Evolutionary conservation across 1,284 basidiomycete species (phyloP).

Genomic region (Caloboletus firmus): DNA sequence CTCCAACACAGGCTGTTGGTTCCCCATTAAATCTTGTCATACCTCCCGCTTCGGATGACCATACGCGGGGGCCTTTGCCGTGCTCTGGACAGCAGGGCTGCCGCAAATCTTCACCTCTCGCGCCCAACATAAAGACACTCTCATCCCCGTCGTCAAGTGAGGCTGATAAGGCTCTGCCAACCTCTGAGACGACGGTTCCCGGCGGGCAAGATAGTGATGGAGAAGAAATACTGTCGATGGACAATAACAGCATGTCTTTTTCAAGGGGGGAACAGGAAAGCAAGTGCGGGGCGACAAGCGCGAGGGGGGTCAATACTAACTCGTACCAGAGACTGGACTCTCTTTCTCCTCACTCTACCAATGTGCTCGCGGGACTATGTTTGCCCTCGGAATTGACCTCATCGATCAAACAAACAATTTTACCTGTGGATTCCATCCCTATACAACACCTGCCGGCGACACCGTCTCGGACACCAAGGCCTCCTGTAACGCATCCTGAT

Average conservation of each 20-base stretch:
- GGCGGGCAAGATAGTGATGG: background rate
- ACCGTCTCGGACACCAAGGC: conserved; percentile 14
- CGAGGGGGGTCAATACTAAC: conserved; percentile 2
- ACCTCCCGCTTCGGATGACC: background rate
- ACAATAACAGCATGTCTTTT: conserved; percentile 1
- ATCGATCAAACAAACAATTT: conserved; percentile 1
- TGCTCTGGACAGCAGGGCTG: conserved; percentile 7
- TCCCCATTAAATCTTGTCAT: background rate
- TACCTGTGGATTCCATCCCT: background rate
- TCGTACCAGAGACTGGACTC: conserved; percentile 27
- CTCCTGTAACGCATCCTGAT: conserved; percentile 8
- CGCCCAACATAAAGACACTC: background rate
- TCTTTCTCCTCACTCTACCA: conserved; percentile 39
- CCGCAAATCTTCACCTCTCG: background rate
- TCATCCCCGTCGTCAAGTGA: conserved; percentile 1
- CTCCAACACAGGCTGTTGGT: conserved; percentile 5
- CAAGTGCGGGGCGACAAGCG: conserved; percentile 3
- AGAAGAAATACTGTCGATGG: background rate
- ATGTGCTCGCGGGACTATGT: conserved; percentile 35
- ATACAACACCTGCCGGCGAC: conserved; percentile 9
- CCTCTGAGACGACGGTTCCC: background rate
- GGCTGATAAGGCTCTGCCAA: background rate
- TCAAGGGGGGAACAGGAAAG: conserved; percentile 3
- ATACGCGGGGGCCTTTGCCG: background rate
- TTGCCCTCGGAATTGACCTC: conserved; percentile 5